Percentiles rank a stretch among this genome's conserved stretches.
Evolutionary conservation across 768 basidiomycete genomes (phyloP).

Genomic region (Tricholoma bakamatsutake): DNA sequence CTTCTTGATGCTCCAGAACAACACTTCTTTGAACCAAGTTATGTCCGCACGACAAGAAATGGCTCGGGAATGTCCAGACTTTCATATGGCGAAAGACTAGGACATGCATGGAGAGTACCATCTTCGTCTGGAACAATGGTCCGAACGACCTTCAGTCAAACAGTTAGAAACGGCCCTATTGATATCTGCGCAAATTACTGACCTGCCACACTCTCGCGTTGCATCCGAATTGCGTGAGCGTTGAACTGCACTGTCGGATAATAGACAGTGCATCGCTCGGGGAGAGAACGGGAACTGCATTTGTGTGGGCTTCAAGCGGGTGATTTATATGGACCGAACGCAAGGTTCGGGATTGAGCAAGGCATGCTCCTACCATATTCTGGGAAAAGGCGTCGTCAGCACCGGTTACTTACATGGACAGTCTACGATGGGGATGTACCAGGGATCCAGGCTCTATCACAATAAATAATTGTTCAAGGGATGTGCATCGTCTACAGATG

Average conservation of each 20-base stretch:
- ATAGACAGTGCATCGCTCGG: constrained; percentile 37
- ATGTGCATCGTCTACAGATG: constrained; percentile 49
- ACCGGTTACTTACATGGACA: neutral
- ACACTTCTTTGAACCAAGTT: constrained; percentile 4
- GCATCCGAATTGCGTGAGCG: constrained; percentile 58
- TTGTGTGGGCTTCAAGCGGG: constrained; percentile 24
- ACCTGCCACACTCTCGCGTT: constrained; percentile 72
- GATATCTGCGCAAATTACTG: constrained; percentile 10
- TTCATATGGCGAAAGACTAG: constrained; percentile 48
- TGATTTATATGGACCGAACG: constrained; percentile 59
- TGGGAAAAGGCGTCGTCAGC: constrained; percentile 15
- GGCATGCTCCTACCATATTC: constrained; percentile 33
- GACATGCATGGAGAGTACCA: constrained; percentile 32
- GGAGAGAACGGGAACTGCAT: constrained; percentile 25
- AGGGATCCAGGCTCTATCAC: constrained; percentile 41
- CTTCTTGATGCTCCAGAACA: too few relatives aligned
- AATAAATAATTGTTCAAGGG: constrained; percentile 61
- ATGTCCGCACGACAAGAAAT: constrained; percentile 62
- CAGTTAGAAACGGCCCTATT: neutral
- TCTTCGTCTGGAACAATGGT: constrained; percentile 28
- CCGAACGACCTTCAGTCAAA: constrained; percentile 38
- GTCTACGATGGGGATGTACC: constrained; percentile 27
- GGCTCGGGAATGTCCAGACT: constrained; percentile 65
- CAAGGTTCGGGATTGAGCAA: constrained; percentile 42
- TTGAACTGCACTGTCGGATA: constrained; percentile 42